Conservation (phyloP, 1,284 basidiomycete species). For the Ganoderma boninense region DNA sequence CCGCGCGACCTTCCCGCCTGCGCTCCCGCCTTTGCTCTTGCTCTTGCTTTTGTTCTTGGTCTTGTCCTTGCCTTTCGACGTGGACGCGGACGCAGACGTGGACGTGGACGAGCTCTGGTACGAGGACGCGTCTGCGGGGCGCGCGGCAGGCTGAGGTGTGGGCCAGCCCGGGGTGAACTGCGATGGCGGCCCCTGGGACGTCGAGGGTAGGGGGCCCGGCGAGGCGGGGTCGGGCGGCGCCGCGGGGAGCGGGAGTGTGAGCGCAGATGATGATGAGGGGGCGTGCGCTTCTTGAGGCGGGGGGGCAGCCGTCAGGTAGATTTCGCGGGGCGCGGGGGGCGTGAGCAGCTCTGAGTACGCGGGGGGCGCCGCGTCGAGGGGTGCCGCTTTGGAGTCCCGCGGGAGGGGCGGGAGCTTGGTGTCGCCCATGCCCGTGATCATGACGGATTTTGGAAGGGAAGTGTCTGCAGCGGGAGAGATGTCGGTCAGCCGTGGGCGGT, state of each 20-base stretch:
- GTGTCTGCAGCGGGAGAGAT: background rate
- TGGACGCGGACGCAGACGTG: background rate
- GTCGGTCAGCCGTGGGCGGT: background rate
- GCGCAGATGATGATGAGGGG: too few relatives aligned
- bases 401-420: constrained; percentile 2
- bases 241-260: too few relatives aligned
- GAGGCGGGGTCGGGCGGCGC: too few relatives aligned
- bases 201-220: background rate
- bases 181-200: background rate
- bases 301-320: background rate
- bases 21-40: background rate
- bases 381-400: constrained; percentile 1
- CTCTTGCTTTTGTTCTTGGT: background rate
- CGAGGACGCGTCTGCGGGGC: background rate
- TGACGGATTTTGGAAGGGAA: too few relatives aligned
- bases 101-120: background rate
- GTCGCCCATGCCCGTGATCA: constrained; percentile 8
- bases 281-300: too few relatives aligned
- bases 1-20: constrained; percentile 2
- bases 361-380: constrained; percentile 5
- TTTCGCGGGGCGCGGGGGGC: background rate
- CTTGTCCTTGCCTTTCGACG: background rate
- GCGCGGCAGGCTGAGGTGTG: background rate
- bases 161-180: background rate
- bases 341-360: background rate